phyloP scores from a whole-genome alignment of 2,329 filamentous ascomycete genomes.

The Microsporum audouinii region DNA sequence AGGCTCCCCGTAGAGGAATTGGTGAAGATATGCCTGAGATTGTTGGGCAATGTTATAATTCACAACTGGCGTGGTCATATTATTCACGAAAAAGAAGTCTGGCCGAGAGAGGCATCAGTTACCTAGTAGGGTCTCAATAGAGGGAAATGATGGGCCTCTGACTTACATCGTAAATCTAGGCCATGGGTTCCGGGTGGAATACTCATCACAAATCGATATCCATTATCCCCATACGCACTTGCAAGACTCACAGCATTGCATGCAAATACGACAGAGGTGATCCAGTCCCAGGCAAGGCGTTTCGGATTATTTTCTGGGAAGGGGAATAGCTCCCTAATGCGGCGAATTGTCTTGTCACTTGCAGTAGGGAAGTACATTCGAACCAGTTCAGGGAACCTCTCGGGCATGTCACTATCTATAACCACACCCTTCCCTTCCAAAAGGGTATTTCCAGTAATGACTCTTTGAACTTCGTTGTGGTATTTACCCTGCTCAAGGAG shows the following conservation, averaged over 20 bases:
- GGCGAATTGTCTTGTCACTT: not conserved
- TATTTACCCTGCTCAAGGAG: not conserved
- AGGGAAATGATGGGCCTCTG: too few species aligned
- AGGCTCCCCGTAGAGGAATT: not conserved
- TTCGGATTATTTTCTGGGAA: slow-evolving; percentile 6
- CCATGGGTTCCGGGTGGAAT: not conserved
- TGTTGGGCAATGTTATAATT: not conserved
- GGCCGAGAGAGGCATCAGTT: not conserved
- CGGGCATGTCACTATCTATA: not conserved
- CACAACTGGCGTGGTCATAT: not conserved
- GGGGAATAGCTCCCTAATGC: not conserved
- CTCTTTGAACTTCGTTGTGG: not conserved
- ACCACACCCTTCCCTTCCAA: not conserved
- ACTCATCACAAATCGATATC: not conserved
- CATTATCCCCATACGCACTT: not conserved
- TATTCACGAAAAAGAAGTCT: not conserved
- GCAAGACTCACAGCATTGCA: slow-evolving; percentile 6
- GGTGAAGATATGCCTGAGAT: not conserved
- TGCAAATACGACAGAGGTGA: slow-evolving; percentile 5
- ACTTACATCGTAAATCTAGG: not conserved
- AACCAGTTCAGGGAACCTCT: not conserved
- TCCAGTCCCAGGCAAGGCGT: slow-evolving; percentile 10
- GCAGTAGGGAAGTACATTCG: not conserved
- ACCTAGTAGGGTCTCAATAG: not conserved
- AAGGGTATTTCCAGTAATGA: not conserved